A percentile compares a stretch with the other conserved stretches of the same genome.
phyloP scores from a whole-genome alignment of 108 stramenopile genomes.

The Stephanodiscus triporus region DNA sequence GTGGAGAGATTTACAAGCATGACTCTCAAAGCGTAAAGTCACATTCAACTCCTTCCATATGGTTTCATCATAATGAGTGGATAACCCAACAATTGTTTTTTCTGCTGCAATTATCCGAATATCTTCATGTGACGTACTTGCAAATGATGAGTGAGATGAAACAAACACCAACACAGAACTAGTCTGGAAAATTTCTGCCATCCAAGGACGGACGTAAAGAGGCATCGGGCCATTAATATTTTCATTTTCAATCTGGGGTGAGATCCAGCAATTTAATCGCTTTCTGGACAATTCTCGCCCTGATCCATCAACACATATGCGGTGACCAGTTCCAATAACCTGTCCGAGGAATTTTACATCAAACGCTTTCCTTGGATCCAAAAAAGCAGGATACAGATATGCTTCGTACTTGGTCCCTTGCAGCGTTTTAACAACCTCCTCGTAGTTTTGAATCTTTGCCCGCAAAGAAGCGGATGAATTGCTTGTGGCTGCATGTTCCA shows the following conservation, averaged over 20 bases:
- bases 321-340: too few relatives aligned
- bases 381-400: too few relatives aligned
- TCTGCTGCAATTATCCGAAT: too few relatives aligned
- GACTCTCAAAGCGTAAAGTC: not conserved
- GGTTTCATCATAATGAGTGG: too few relatives aligned
- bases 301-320: too few relatives aligned
- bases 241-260: too few relatives aligned
- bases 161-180: conserved; percentile 1
- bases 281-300: too few relatives aligned
- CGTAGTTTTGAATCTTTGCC: conserved; percentile 1
- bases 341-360: too few relatives aligned
- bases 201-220: conserved; percentile 1
- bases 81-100: too few relatives aligned
- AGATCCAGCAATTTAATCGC: too few relatives aligned
- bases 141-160: conserved; percentile 1
- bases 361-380: too few relatives aligned
- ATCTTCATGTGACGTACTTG: too few relatives aligned
- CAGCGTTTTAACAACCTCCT: conserved; percentile 3
- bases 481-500: not conserved
- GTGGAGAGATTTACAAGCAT: conserved; percentile 4
- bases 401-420: conserved; percentile 4
- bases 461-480: not conserved
- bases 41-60: not conserved
- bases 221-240: conserved; percentile 15
- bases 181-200: conserved; percentile 1